phyloP scores from a whole-genome alignment of 164 flowering plant genomes.

The Pachysandra terminalis region DNA sequence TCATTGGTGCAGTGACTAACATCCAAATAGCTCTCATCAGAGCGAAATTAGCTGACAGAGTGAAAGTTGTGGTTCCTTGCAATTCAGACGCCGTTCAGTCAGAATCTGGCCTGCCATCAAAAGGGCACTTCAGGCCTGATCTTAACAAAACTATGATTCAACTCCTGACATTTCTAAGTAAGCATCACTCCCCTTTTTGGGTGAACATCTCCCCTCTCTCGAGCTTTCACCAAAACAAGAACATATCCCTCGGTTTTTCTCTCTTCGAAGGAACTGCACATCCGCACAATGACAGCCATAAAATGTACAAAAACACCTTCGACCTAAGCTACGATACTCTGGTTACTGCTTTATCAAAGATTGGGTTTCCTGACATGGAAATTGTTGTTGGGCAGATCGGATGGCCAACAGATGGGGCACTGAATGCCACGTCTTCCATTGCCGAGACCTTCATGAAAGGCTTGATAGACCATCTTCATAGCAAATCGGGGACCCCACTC shows the following conservation, averaged over 20 bases:
- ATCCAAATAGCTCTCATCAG: conserved; percentile 60
- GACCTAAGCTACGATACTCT: conserved; percentile 65
- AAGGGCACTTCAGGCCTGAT: conserved; percentile 69
- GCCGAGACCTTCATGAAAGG: conserved; percentile 73
- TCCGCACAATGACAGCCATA: conserved; percentile 51
- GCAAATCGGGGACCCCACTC: conserved; percentile 65
- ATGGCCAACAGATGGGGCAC: conserved; percentile 95
- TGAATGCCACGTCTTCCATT: conserved; percentile 52
- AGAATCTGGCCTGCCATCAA: conserved; percentile 60
- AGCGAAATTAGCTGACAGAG: conserved; percentile 52
- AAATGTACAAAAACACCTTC: conserved; percentile 59
- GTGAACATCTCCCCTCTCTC: conserved; percentile 68
- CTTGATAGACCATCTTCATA: conserved; percentile 49
- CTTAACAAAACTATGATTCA: conserved; percentile 78
- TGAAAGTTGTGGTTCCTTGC: conserved; percentile 87
- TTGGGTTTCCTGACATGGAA: conserved; percentile 58
- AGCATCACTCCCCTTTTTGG: conserved; percentile 69
- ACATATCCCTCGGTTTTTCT: conserved; percentile 53
- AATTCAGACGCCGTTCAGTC: conserved; percentile 55
- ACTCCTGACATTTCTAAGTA: conserved; percentile 68
- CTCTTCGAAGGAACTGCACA: conserved; percentile 58
- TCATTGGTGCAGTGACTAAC: conserved; percentile 71
- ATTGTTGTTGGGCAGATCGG: conserved; percentile 69
- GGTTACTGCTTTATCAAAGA: conserved; percentile 49
- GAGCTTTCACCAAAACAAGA: conserved; percentile 51